Percentiles rank a stretch among this genome's conserved stretches.
Evolutionary conservation across 2,329 filamentous ascomycete genomes (phyloP).

Genomic region (Diaporthe vexans): DNA sequence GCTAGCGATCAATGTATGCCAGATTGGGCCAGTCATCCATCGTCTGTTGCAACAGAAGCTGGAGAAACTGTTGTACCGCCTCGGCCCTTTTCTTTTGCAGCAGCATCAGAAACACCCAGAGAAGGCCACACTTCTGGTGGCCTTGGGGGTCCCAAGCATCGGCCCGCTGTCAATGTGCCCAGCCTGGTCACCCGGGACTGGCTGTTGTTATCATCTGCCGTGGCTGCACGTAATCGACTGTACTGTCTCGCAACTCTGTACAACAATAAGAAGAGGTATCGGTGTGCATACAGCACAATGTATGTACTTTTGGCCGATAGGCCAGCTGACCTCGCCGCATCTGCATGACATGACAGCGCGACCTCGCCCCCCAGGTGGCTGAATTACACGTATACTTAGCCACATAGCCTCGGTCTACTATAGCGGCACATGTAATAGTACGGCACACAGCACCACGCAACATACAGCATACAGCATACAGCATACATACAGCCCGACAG

Average conservation of each 20-base stretch:
- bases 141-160: neutral
- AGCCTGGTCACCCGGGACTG: neutral
- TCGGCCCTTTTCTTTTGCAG: constrained; percentile 19
- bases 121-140: constrained; percentile 33
- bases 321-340: neutral
- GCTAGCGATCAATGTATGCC: constrained; percentile 11
- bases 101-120: neutral
- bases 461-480: too few relatives aligned
- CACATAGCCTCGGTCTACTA: neutral
- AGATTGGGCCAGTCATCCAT: constrained; percentile 4
- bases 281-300: neutral
- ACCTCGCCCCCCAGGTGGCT: neutral
- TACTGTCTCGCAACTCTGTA: neutral
- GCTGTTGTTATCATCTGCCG: neutral
- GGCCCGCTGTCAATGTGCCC: constrained; percentile 24
- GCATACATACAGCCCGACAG: constrained; percentile 10
- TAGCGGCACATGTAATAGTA: constrained; percentile 13
- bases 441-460: neutral
- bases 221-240: neutral
- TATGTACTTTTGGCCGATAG: neutral
- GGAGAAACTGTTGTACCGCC: constrained; percentile 1
- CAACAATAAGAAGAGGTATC: neutral
- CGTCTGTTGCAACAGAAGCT: neutral
- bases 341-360: neutral
- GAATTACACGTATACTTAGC: neutral